Evolutionary conservation across 352 stramenopile genomes (phyloP), one percentile per base, ranked within the genome.

Genomic region (Globisporangium splendens): DNA sequence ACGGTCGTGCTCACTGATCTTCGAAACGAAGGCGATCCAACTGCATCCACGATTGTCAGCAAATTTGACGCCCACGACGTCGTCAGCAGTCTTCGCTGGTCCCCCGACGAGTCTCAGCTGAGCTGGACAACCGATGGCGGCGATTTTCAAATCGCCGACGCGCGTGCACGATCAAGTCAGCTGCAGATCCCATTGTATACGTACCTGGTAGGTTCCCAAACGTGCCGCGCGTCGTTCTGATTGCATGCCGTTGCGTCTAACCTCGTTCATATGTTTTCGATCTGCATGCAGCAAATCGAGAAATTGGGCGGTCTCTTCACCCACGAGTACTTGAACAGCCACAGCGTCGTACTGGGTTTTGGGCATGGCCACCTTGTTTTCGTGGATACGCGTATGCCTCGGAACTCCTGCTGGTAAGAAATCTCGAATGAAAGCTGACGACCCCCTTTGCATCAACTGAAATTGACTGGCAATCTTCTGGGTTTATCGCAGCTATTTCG

Each of bases 51-150:
- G 1, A 61, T 90, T 17, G 56, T 86, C 1, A 59, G 59, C 24
- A 92, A 91, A 35, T 90, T 83, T 43, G 70, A 92, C 33, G 82
- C 83, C 0, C 65, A 69, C n/a, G 79, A 94, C 46, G 85, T 94
- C 8, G 83, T 94, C 18, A 92, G 82, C 56, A 94, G 85, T 51
- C 33, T 94, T 43, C 80, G 85, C 1, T 94, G 83, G 85, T 69
- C 77, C 12, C 78, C 74, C 18, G 57, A 50, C 0, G 56, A 72
- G 17, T 63, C 70, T 2, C 69, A 78, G 6, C 50, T 94, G 33
- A 94, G 85, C 52, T 94, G 83, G 85, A 94, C 85, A 5, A 92
- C 85, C 2, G 85, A 94, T 59, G 79, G 75, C 22, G 85, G 85
- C 7, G 78, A 89, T 15, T 88, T 91, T 47, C 83, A 89, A 67